Conservation (phyloP, 345 rosid genomes). For the Dipteronia dyeriana region DNA sequence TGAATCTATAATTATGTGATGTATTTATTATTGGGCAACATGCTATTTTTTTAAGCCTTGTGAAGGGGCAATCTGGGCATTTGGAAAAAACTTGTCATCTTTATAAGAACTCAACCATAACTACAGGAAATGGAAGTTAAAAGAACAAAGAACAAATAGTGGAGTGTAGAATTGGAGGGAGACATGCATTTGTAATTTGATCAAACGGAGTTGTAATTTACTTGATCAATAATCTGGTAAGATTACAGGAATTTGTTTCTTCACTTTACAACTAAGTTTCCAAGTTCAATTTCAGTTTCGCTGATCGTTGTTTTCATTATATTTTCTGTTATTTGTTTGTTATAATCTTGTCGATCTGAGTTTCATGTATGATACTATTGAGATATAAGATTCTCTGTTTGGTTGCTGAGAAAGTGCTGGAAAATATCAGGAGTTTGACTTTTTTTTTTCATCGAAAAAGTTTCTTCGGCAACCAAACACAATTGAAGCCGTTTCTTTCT, state of each 20-base stretch:
- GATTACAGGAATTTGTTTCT: background rate
- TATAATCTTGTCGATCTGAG: background rate
- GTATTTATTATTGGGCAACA: no score
- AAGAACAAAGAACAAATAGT: background rate
- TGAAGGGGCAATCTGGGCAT: background rate
- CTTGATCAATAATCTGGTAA: background rate
- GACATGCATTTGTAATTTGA: background rate
- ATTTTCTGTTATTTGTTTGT: background rate
- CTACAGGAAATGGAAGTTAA: background rate
- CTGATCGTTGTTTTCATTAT: background rate
- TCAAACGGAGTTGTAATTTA: background rate
- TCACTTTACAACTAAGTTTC: background rate
- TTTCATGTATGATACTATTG: background rate
- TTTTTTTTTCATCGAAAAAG: background rate
- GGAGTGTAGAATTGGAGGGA: background rate
- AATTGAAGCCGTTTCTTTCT: background rate
- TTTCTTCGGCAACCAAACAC: background rate
- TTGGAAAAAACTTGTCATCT: background rate
- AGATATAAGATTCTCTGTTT: constrained; percentile 1
- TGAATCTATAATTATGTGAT: no score
- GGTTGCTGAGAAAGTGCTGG: background rate
- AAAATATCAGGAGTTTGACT: background rate
- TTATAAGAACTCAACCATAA: background rate
- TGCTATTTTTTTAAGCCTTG: background rate
- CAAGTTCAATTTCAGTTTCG: background rate